phyloP scores from a whole-genome alignment of 257 asterid genomes.

The Galeopsis tetrahit region DNA sequence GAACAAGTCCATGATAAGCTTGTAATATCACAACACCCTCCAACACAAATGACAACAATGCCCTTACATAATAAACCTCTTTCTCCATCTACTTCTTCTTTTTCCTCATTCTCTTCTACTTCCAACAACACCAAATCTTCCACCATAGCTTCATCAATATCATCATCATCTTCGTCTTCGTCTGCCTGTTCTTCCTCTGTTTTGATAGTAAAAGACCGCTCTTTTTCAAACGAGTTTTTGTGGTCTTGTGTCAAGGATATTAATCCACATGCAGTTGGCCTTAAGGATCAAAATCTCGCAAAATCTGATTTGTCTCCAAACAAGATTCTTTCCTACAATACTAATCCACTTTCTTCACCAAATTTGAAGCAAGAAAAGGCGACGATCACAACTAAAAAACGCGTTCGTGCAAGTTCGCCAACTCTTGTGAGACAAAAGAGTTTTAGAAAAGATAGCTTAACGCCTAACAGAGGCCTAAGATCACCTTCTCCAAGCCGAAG shows the following conservation, averaged over 20 bases:
- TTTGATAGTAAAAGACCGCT: constrained; percentile 50
- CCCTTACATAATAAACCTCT: constrained; percentile 41
- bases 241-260: constrained; percentile 64
- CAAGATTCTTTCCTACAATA: constrained; percentile 25
- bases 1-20: constrained; percentile 63
- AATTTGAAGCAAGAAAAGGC: constrained; percentile 39
- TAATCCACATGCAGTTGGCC: constrained; percentile 56
- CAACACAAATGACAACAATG: constrained; percentile 18
- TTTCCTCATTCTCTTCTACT: constrained; percentile 52
- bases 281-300: constrained; percentile 21
- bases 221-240: constrained; percentile 69
- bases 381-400: constrained; percentile 49
- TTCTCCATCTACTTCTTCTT: constrained; percentile 51
- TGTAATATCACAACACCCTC: no score
- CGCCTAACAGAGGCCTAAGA: constrained; percentile 41
- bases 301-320: not conserved
- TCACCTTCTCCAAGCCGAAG: constrained; percentile 81
- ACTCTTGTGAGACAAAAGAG: constrained; percentile 66
- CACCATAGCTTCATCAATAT: constrained; percentile 38
- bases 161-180: constrained; percentile 23
- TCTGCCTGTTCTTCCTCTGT: constrained; percentile 38
- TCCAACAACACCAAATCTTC: constrained; percentile 37
- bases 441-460: constrained; percentile 52
- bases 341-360: constrained; percentile 15
- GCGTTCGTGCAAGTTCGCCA: constrained; percentile 66